Evolutionary conservation across 768 basidiomycete genomes (phyloP).

Genomic region (Plicaturopsis crispa): DNA sequence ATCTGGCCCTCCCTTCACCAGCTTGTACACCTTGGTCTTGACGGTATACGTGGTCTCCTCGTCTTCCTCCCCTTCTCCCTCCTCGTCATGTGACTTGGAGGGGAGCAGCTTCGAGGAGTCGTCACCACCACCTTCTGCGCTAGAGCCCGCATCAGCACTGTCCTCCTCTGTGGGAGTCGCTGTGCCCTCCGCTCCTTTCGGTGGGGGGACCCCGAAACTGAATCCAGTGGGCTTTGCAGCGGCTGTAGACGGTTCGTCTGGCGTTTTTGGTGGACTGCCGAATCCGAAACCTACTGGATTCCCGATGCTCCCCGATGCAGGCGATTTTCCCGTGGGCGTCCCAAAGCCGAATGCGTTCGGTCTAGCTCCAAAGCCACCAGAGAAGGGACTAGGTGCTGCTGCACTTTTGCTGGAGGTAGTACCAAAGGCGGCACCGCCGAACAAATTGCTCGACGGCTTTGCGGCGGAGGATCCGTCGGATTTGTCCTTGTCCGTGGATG

Average conservation of each 20-base stretch:
- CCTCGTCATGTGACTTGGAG: slow-evolving; percentile 48
- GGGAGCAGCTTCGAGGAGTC: slow-evolving; percentile 8
- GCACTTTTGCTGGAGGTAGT: slow-evolving; percentile 9
- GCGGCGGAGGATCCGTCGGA: too few species aligned
- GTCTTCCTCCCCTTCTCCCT: slow-evolving; percentile 77
- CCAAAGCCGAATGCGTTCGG: too few species aligned
- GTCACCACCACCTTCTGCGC: slow-evolving; percentile 9
- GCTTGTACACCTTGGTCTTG: slow-evolving; percentile 54
- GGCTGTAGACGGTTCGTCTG: slow-evolving; percentile 4
- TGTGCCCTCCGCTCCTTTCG: slow-evolving; percentile 13
- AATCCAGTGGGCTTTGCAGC: slow-evolving; percentile 2
- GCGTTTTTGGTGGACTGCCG: slow-evolving; percentile 29
- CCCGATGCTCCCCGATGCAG: slow-evolving; percentile 41
- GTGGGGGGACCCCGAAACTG: slow-evolving; percentile 14
- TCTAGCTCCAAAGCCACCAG: too few species aligned
- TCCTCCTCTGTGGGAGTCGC: slow-evolving; percentile 15
- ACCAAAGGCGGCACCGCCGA: slow-evolving; percentile 14
- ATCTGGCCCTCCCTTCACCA: slow-evolving; percentile 31
- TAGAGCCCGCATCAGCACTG: slow-evolving; percentile 17
- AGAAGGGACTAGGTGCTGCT: too few species aligned
- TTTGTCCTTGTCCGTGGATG: background rate
- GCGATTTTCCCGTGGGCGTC: slow-evolving; percentile 22
- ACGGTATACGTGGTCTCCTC: slow-evolving; percentile 59
- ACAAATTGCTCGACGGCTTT: too few species aligned
- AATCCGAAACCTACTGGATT: slow-evolving; percentile 62